Base-by-base conservation (phyloP, 257 asterid species). In the Solanum tarapatanum region DNA sequence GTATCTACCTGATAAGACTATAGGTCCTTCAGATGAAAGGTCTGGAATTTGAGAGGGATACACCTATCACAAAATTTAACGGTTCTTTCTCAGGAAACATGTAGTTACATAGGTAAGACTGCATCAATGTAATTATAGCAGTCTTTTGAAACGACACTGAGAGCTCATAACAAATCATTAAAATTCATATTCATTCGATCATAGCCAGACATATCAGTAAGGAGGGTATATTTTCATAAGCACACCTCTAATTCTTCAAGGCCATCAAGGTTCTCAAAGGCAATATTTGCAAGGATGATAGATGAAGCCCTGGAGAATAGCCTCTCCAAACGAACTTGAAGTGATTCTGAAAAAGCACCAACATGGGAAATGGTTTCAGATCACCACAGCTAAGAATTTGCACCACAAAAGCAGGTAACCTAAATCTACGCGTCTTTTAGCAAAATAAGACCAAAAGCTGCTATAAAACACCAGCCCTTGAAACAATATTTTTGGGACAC, bases 1-100 rank as follows among this genome's bases (percentile, higher is more conserved):
- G 89, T 95, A 97, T 91, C 99, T 93, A 88, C 99, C 99, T 26
- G 96, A 93, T 90, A 97, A 76, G 87, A 97, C 90, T 94, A 95
- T 90, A 86, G 96, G 98, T 89, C 97, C 88, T 87, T 89, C 94
- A 33, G 94, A 93, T 35, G 98, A 97, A 88, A 97, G 92, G 89
- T 97, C 99, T 26, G 98, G 98, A 86, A 94, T 90, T 92, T 89
- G 93, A 88, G 94, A 88, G 74, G 99, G 99, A 89, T 91, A 94
- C 87, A 97, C 99, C 99, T 96, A 90, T 30, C 84, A 87, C 32
- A 89, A 87, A 87, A 87, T 90, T 11, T 43, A 79, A 32, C 35
- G 58, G 82, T n/a, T 39, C 90, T 75, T 64, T 88, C 86, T 89
- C 43, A 89, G 41, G 80, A 87, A 39, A 76, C 32, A 11, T 76